Evolutionary conservation across 306 rosid species (phyloP).

Genomic region (Abrus pulchellus): DNA sequence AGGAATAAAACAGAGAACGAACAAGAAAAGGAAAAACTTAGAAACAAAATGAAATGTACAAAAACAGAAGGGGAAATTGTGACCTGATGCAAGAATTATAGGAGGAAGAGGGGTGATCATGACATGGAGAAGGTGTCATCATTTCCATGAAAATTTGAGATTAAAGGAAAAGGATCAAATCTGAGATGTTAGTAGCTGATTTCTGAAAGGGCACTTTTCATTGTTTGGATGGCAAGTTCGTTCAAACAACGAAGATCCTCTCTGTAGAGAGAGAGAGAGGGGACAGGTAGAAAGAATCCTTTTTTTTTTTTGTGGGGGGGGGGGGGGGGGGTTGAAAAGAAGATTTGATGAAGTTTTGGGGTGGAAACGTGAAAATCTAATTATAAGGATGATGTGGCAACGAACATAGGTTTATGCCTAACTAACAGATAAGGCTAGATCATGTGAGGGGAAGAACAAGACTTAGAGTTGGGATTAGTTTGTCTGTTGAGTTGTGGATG

Average conservation of each 20-base stretch:
- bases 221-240: slow-evolving; percentile 18
- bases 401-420: not conserved
- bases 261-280: not conserved
- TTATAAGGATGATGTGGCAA: not conserved
- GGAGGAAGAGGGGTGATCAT: slow-evolving; percentile 52
- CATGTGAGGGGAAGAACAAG: not conserved
- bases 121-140: slow-evolving; percentile 41
- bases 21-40: not conserved
- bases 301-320: not conserved
- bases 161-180: slow-evolving; percentile 6
- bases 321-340: too few relatives aligned
- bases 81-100: slow-evolving; percentile 51
- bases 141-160: slow-evolving; percentile 41
- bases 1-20: slow-evolving; percentile 8
- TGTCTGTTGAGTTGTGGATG: too few relatives aligned
- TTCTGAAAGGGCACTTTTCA: slow-evolving; percentile 14
- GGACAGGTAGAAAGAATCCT: slow-evolving; percentile 13
- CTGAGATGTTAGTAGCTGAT: slow-evolving; percentile 30
- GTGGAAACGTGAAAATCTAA: not conserved
- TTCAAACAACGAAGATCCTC: slow-evolving; percentile 7
- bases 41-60: not conserved
- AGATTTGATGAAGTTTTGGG: not conserved
- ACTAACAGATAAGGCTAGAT: not conserved
- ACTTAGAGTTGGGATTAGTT: not conserved
- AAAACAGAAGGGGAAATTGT: not conserved